Evolutionary conservation across 306 rosid species (phyloP).

Genomic region (Quercus ilex): DNA sequence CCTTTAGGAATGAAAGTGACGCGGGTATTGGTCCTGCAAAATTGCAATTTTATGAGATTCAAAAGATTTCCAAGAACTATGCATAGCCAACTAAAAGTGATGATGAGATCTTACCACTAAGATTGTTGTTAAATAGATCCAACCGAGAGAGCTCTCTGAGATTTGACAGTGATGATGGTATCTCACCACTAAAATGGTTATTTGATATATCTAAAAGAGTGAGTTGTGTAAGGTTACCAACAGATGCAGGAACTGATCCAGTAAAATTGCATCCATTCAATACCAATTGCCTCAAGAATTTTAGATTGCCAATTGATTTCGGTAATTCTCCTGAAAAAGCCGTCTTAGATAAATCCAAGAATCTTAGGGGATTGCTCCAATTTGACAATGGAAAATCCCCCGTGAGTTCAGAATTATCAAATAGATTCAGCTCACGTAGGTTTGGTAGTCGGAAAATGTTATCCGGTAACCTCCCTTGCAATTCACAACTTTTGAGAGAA

Average conservation of each 20-base stretch:
- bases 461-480: neutral
- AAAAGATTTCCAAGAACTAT: no score
- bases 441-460: neutral
- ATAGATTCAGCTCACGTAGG: neutral
- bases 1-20: neutral
- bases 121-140: no score
- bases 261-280: neutral
- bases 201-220: fast-evolving
- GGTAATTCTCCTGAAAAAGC: conserved; percentile 8
- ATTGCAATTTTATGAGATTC: neutral
- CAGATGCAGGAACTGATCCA: no score
- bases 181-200: no score
- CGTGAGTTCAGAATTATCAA: neutral
- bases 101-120: no score
- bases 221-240: conserved; percentile 12
- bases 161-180: no score
- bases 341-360: neutral
- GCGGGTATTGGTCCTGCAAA: neutral
- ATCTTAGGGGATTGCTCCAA: neutral
- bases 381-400: neutral
- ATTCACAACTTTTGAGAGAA: neutral
- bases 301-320: neutral
- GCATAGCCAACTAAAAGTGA: no score
- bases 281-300: neutral
- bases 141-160: no score